Conservation (phyloP, 2,329 filamentous ascomycete genomes). For the Fusarium fujikuroi region DNA sequence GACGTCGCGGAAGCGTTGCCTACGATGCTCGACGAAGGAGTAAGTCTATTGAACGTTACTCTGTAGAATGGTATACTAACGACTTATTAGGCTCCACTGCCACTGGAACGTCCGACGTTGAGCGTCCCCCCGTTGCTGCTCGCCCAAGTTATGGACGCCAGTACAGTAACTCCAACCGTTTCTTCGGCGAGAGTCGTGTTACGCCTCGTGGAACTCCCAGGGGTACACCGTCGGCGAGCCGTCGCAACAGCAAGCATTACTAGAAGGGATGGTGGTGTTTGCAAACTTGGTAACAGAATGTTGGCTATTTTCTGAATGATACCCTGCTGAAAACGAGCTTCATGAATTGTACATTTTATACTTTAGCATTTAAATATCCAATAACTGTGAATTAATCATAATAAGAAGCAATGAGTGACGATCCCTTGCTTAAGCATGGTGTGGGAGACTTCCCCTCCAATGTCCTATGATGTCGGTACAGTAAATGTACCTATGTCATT, state of each 20-base stretch:
- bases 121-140: conserved; percentile 23
- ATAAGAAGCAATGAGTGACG: no score
- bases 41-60: conserved; percentile 32
- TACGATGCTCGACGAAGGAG: conserved; percentile 43
- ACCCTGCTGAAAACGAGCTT: no score
- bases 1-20: conserved; percentile 45
- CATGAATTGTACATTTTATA: no score
- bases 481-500: no score
- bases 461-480: no score
- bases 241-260: conserved; percentile 25
- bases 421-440: no score
- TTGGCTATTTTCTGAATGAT: no score
- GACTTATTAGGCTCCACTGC: conserved; percentile 37
- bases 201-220: conserved; percentile 52
- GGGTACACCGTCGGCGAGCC: conserved; percentile 52
- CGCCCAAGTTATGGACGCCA: conserved; percentile 41
- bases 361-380: no score
- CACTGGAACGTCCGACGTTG: conserved; percentile 6
- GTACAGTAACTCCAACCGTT: conserved; percentile 54
- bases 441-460: no score
- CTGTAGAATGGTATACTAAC: not conserved
- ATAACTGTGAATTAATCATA: no score
- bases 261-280: not conserved
- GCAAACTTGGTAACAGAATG: no score
- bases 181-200: conserved; percentile 55